Evolutionary conservation across 2,329 filamentous ascomycete species (phyloP), one percentile per base, ranked within the genome.

Genomic region (Aspergillus glaucus): DNA sequence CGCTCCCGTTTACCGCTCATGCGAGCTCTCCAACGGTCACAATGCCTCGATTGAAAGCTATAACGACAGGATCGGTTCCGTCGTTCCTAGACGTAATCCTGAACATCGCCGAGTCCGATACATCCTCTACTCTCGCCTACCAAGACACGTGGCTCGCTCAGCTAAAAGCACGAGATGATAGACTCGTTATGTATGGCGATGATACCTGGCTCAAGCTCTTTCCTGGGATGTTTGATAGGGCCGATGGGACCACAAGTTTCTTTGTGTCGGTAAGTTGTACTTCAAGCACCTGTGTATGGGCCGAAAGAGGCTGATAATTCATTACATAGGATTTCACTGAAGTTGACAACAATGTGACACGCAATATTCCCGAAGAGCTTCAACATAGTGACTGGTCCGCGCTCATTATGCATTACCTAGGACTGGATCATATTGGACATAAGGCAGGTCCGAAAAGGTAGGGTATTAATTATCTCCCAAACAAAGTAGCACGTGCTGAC

Each of bases 161-260:
- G 74, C 83, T 98, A 72, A 92, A 85, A 66, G 82, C 84, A 32
- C 86, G 82, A 60, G 73, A 75, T 21, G 88, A 88, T 17, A 90
- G 88, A 61, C 77, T 97, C 53, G 76, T 96, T 65, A 93, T 98
- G 85, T 96, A 93, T 63, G 93, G 93, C 44, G 93, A 98, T 63
- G 93, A 98, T 67, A 98, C 93, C 17, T 98, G 93, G 94, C 75
- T 98, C 58, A 97, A 96, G 73, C 77, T 98, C 12, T 98, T 98
- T 61, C 93, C 93, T 1, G 82, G 80, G 14, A 89, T 86, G 43
- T 98, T 98, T 72, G 82, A 85, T 58, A 84, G 91, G 37, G 78
- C 84, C 45, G 94, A 98, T 69, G 93, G 94, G 43, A 98, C 93
- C 2, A 90, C 90, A 49, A 97, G 92, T 72, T 98, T 98, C 69